These are phyloP conservation scores for Solanum stenotomum DNA, from an alignment of 257 asterid genomes.

Conservation along the genomic window DNA sequence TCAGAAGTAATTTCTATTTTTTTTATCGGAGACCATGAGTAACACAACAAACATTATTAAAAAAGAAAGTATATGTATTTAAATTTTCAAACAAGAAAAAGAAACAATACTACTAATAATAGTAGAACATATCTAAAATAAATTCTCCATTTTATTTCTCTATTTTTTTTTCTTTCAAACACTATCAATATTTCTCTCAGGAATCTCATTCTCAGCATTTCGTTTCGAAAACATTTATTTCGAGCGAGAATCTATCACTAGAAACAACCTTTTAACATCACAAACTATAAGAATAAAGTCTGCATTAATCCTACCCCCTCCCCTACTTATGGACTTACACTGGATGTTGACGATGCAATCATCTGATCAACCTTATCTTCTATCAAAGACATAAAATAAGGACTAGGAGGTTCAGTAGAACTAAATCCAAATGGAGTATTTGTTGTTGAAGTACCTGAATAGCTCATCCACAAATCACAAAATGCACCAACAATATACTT, in stretches of 20 bases:
- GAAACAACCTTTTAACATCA: not conserved
- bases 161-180: not conserved
- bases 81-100: not conserved
- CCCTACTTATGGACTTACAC: not conserved
- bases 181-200: not conserved
- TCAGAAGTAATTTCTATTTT: not conserved
- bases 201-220: not conserved
- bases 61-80: not conserved
- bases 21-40: not conserved
- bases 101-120: not conserved
- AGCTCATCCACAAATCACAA: conserved; percentile 29
- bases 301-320: not conserved
- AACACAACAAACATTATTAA: not conserved
- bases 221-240: not conserved
- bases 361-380: not conserved
- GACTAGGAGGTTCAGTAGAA: conserved; percentile 23
- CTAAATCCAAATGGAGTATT: conserved; percentile 23
- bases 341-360: not conserved
- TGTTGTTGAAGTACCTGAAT: conserved; percentile 14
- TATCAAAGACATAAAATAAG: conserved; percentile 13
- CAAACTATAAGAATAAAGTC: not conserved
- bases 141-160: not conserved
- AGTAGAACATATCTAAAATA: not conserved
- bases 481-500: conserved; percentile 48
- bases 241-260: not conserved